These are phyloP conservation scores for Ustilago shanxiensis DNA, from an alignment of 1,284 basidiomycete species.

Conservation along the genomic window DNA sequence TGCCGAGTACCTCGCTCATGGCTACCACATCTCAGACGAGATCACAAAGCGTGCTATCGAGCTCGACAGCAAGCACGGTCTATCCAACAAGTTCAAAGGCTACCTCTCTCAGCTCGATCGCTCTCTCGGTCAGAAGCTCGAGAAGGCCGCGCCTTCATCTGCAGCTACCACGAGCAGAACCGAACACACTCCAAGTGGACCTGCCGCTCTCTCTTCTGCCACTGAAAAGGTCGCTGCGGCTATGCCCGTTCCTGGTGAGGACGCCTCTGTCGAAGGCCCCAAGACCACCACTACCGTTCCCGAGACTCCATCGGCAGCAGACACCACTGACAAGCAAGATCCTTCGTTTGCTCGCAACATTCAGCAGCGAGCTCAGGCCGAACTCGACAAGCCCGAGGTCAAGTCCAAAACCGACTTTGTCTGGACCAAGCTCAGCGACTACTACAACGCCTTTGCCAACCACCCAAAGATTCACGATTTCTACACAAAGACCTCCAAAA, in stretches of 20 bases:
- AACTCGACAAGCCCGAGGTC: conserved; percentile 59
- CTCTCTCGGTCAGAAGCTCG: conserved; percentile 52
- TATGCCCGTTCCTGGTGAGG: conserved; percentile 50
- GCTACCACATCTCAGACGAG: conserved; percentile 62
- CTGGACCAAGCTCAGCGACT: conserved; percentile 62
- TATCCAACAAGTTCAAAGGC: conserved; percentile 53
- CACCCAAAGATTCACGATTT: conserved; percentile 73
- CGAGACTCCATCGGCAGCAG: conserved; percentile 20
- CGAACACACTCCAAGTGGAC: conserved; percentile 52
- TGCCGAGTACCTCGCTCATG: conserved; percentile 62
- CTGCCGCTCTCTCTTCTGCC: conserved; percentile 45
- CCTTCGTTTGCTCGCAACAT: conserved; percentile 51
- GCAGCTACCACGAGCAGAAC: conserved; percentile 39
- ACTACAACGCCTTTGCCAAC: conserved; percentile 62
- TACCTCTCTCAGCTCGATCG: conserved; percentile 62
- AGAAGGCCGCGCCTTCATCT: conserved; percentile 32
- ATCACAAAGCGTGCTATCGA: conserved; percentile 64
- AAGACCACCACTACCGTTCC: conserved; percentile 58
- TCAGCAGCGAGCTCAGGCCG: conserved; percentile 52
- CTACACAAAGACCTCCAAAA: conserved; percentile 84
- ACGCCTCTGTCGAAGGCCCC: conserved; percentile 35
- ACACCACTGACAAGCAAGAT: conserved; percentile 23
- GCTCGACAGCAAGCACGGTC: conserved; percentile 63
- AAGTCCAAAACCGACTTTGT: conserved; percentile 57
- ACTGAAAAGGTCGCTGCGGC: conserved; percentile 52